Percentiles rank a stretch among this genome's conserved stretches.
Conservation (phyloP, 106 monocot genomes). For the Platanthera zijinensis region DNA sequence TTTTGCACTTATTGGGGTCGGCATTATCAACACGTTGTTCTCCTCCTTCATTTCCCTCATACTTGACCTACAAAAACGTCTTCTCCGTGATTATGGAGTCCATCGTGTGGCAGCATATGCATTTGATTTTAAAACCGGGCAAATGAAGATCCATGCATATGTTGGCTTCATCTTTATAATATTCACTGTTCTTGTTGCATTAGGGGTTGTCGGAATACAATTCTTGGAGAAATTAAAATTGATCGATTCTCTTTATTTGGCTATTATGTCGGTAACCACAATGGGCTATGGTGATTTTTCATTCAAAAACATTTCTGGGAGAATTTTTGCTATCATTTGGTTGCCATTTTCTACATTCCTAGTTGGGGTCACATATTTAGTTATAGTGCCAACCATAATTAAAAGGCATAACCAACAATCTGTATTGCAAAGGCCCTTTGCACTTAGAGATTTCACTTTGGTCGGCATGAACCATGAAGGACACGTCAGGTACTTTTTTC, state of each 20-base stretch:
- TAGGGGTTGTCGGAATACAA: conserved; percentile 28
- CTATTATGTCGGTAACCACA: conserved; percentile 69
- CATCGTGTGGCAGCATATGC: conserved; percentile 16
- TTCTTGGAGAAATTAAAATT: conserved; percentile 36
- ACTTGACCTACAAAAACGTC: conserved; percentile 44
- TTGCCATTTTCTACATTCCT: conserved; percentile 52
- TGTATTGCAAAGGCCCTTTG: conserved; percentile 32
- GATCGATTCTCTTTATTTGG: conserved; percentile 52
- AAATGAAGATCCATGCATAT: conserved; percentile 59
- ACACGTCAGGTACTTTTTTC: conserved; percentile 35
- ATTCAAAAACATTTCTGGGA: conserved; percentile 36
- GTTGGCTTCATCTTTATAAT: conserved; percentile 30
- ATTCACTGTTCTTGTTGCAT: conserved; percentile 41
- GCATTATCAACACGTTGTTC: conserved; percentile 43
- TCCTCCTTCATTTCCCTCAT: conserved; percentile 30
- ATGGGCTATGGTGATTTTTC: conserved; percentile 65
- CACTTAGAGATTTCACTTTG: conserved; percentile 35
- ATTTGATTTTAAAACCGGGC: conserved; percentile 43
- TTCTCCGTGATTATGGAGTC: conserved; percentile 17
- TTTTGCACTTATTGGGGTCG: conserved; percentile 69
- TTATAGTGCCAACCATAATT: conserved; percentile 44
- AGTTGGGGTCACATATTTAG: conserved; percentile 47
- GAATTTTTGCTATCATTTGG: conserved; percentile 57
- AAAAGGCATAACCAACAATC: conserved; percentile 35
- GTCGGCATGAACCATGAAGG: conserved; percentile 41